Conservation (phyloP, 2,329 filamentous ascomycete species). For the Aphanoascus verrucosus region DNA sequence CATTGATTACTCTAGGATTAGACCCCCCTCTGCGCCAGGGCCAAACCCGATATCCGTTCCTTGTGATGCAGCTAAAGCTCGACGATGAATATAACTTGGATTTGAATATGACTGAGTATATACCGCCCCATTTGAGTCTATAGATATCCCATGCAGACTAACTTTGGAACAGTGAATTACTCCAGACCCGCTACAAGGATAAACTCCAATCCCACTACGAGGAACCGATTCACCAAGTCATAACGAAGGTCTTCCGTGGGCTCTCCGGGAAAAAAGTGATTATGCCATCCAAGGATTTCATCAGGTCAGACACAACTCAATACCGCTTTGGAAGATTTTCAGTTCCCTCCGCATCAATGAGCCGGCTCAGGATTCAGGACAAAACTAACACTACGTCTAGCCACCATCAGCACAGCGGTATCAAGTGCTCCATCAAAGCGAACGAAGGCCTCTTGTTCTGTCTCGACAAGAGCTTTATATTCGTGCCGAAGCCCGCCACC, state of each 20-base stretch:
- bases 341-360: conserved; percentile 7
- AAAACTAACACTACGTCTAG: conserved; percentile 30
- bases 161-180: conserved; percentile 47
- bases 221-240: conserved; percentile 81
- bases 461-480: conserved; percentile 96
- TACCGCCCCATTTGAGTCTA: conserved; percentile 8
- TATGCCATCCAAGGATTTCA: conserved; percentile 86
- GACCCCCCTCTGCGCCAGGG: conserved; percentile 93
- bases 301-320: conserved; percentile 43
- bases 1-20: conserved; percentile 84
- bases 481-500: conserved; percentile 94
- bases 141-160: not conserved
- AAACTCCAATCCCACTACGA: conserved; percentile 86
- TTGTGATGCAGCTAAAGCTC: conserved; percentile 98
- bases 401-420: conserved; percentile 85
- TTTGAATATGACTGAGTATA: conserved; percentile 76
- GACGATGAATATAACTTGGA: conserved; percentile 96
- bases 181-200: conserved; percentile 78
- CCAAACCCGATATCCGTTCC: conserved; percentile 93
- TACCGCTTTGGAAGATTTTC: conserved; percentile 6
- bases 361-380: conserved; percentile 8
- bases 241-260: conserved; percentile 90
- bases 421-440: conserved; percentile 99
- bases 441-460: conserved; percentile 97
- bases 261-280: conserved; percentile 92